Evolutionary conservation across 441 rosid genomes (phyloP).

Genomic region (Erodium moschatum): DNA sequence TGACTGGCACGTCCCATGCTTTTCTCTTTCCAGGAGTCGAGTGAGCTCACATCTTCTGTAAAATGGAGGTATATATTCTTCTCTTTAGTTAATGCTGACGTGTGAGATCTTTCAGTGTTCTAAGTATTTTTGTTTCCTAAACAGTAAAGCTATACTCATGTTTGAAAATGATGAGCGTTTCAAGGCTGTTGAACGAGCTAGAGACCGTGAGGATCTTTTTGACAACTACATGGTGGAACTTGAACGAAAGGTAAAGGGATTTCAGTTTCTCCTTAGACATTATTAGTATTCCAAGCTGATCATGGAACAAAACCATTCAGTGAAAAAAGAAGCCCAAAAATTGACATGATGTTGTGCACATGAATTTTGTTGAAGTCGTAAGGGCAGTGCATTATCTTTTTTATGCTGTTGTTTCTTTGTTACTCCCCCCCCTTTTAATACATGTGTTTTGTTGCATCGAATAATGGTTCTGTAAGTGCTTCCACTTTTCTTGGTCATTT

Average conservation of each 20-base stretch:
- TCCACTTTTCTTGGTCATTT: too few relatives aligned
- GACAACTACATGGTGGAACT: constrained; percentile 80
- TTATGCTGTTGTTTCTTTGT: not conserved
- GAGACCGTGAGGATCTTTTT: constrained; percentile 90
- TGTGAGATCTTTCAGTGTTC: constrained; percentile 22
- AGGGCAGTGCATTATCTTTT: not conserved
- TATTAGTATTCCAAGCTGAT: not conserved
- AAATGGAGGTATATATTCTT: constrained; percentile 68
- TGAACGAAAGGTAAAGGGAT: constrained; percentile 64
- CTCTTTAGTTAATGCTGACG: constrained; percentile 12
- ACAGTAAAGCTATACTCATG: constrained; percentile 80
- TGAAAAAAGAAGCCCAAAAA: not conserved
- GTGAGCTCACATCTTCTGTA: constrained; percentile 69
- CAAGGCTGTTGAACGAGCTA: constrained; percentile 77
- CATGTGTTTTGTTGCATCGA: not conserved
- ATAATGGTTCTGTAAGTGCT: not conserved
- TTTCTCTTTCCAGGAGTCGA: constrained; percentile 56
- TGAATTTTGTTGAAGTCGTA: not conserved
- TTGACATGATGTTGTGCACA: not conserved
- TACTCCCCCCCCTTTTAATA: not conserved
- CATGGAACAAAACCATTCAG: constrained; percentile 4
- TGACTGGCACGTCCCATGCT: constrained; percentile 22
- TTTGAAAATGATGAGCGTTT: constrained; percentile 92
- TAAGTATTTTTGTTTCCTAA: constrained; percentile 23
- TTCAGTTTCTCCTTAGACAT: constrained; percentile 2